A percentile compares a stretch with the other conserved stretches of the same genome.
Evolutionary conservation across 768 basidiomycete species (phyloP).

Genomic region (Termitomyces sp.): DNA sequence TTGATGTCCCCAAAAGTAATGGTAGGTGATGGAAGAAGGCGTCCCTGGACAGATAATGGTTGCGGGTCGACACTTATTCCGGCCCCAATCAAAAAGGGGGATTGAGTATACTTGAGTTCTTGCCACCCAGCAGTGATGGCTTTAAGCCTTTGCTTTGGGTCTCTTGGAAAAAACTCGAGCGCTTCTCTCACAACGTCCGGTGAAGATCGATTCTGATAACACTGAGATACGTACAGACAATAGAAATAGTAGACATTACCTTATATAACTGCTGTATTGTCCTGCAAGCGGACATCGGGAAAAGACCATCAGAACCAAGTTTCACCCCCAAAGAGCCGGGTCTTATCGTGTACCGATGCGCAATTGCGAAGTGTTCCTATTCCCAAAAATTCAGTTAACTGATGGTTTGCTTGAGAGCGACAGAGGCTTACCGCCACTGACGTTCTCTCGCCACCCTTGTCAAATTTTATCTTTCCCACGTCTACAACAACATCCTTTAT

Average conservation of each 20-base stretch:
- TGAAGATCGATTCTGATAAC: constrained; percentile 20
- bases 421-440: constrained; percentile 20
- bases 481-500: constrained; percentile 23
- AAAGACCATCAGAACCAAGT: constrained; percentile 20
- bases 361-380: constrained; percentile 23
- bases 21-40: constrained; percentile 26
- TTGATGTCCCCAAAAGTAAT: constrained; percentile 22
- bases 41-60: constrained; percentile 29
- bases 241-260: constrained; percentile 6
- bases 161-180: constrained; percentile 21
- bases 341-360: constrained; percentile 18
- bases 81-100: constrained; percentile 35
- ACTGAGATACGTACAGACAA: neutral
- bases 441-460: constrained; percentile 18
- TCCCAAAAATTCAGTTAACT: neutral
- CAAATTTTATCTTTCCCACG: constrained; percentile 21
- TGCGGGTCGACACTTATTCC: constrained; percentile 25
- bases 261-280: constrained; percentile 26
- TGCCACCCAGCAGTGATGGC: constrained; percentile 24
- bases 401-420: neutral
- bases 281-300: constrained; percentile 21
- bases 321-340: constrained; percentile 21
- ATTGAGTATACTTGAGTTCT: constrained; percentile 30
- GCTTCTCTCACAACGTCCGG: constrained; percentile 26
- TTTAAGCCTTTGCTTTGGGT: constrained; percentile 17